These are phyloP conservation scores for Gossypium arboreum DNA, from an alignment of 345 rosid genomes.

Conservation along the genomic window DNA sequence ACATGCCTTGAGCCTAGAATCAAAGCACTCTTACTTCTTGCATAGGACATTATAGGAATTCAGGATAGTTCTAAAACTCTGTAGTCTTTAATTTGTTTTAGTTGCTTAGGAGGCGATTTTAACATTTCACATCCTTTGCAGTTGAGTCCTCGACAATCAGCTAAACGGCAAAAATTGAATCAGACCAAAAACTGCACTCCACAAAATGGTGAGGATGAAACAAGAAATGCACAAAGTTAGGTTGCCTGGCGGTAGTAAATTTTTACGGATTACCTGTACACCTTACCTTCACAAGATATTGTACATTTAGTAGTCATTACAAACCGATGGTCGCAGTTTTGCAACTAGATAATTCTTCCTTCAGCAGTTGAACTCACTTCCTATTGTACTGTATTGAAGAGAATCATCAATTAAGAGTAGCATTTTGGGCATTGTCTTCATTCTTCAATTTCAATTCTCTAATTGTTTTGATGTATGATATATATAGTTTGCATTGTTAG, in stretches of 20 bases:
- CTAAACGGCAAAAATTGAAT: slow-evolving; percentile 34
- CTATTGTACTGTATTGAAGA: background rate
- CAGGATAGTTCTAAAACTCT: background rate
- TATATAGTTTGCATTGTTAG: background rate
- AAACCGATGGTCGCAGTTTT: background rate
- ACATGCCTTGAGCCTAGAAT: background rate
- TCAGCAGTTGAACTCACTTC: background rate
- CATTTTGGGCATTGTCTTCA: background rate
- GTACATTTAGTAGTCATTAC: slow-evolving; percentile 7
- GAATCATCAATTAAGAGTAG: background rate
- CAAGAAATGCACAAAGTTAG: background rate
- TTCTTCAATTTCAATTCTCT: background rate
- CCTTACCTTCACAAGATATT: background rate
- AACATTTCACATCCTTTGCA: slow-evolving; percentile 28
- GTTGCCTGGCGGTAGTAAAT: background rate
- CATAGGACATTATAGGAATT: background rate
- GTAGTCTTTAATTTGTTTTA: background rate
- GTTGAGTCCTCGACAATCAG: slow-evolving; percentile 50
- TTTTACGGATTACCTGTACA: background rate
- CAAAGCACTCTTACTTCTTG: background rate
- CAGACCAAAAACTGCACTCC: slow-evolving; percentile 2
- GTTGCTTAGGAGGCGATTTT: background rate
- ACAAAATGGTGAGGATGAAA: background rate
- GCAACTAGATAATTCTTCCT: background rate
- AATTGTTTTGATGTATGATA: background rate